Evolutionary conservation across 164 flowering plant genomes (phyloP), one percentile per base, ranked within the genome.

Genomic region (Protea cynaroides): DNA sequence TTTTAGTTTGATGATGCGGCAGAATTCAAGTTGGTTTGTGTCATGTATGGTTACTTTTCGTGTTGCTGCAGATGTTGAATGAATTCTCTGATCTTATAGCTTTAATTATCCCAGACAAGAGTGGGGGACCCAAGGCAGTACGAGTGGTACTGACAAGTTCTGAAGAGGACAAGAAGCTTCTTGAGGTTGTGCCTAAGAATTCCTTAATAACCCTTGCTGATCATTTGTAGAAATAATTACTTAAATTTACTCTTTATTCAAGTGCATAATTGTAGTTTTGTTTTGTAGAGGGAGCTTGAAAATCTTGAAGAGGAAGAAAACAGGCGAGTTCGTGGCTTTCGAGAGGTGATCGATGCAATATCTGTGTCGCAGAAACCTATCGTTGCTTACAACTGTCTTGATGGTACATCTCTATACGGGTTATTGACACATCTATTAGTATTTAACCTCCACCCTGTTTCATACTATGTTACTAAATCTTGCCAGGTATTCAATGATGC

Each of bases 301-400:
- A 63, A 63, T 65, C 65, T 71, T 37, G 97, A 93, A 72, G 82
- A 83, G 18, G 88, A 85, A 72, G 79, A 80, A 55, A 79, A 64
- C 64, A 80, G 67, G 76, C 77, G 64, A 65, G 53, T 81, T 22
- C 82, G 92, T 69, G 98, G 97, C 47, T 93, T 93, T 56, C 77
- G 97, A 63, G 96, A 88, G 77, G 94, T 93, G 83, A 86, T 93
- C 56, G 97, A 93, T 64, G 69, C 82, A 76, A 84, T 93, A 66
- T 86, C 96, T 57, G 77, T 82, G 78, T 88, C 98, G 49, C 76
- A 81, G 81, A 93, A 83, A 77, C 94, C 97, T 61, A 69, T 90
- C 73, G 78, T 90, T 66, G 77, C 85, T 65, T 78, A 78, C 77
- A 82, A 86, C 80, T 84, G 90, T 68, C 84, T 92, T 58, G 76